These are phyloP conservation scores for Steccherinum ochraceum DNA, from an alignment of 768 basidiomycete genomes.

Conservation along the genomic window DNA sequence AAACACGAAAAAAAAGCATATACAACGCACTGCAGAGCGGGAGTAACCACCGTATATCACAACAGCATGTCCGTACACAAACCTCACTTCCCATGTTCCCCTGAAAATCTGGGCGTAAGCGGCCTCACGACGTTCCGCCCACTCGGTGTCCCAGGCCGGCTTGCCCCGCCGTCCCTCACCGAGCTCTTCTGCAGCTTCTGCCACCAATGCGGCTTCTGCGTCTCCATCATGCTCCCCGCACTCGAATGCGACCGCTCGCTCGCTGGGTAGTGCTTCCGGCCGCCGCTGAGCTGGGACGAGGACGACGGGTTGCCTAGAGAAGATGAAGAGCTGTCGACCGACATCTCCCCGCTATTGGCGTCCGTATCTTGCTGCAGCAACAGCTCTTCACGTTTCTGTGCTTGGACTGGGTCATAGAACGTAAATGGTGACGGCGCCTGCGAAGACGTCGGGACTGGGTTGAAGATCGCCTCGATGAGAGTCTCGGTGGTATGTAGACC, in stretches of 20 bases:
- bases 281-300: background rate
- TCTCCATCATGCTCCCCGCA: background rate
- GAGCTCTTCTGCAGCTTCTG: background rate
- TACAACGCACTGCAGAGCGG: too few relatives aligned
- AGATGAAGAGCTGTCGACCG: too few relatives aligned
- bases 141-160: background rate
- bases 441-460: conserved; percentile 42
- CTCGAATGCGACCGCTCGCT: background rate
- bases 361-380: background rate
- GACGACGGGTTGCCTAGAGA: background rate
- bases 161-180: too few relatives aligned
- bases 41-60: too few relatives aligned
- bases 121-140: too few relatives aligned
- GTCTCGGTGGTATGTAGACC: conserved; percentile 63
- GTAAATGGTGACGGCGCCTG: conserved; percentile 21
- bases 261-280: background rate
- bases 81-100: too few relatives aligned
- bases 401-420: conserved; percentile 17
- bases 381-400: background rate
- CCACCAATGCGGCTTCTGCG: background rate
- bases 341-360: background rate
- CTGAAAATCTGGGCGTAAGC: too few relatives aligned
- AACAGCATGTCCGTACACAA: too few relatives aligned
- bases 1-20: too few relatives aligned
- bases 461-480: conserved; percentile 77